Base-by-base conservation (phyloP, 2,329 filamentous ascomycete genomes). In the Huntiella abstrusa region DNA sequence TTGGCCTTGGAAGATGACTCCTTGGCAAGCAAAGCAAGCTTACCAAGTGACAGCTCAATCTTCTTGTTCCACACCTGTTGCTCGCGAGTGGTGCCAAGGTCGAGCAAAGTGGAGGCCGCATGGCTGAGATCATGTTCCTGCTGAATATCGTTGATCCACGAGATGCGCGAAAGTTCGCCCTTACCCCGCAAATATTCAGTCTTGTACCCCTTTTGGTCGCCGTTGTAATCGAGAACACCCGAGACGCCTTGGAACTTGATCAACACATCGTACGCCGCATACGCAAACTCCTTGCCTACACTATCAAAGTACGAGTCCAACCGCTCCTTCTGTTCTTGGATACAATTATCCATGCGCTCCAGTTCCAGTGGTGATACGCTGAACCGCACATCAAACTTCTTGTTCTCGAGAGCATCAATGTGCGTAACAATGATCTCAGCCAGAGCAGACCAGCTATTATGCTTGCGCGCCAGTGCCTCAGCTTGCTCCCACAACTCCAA, bases 81-180 rank as follows among this genome's bases (percentile, higher is more conserved):
- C 59, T 95, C 87, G 46, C 76, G 74, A 43, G 70, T 69, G 15
- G 79, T 64, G 0, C 83, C 86, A 15, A 87, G 68, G 5, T 74
- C 66, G 38, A 82, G 66, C 41, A 98, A 69, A 0, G 78, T 80
- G 37, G 75, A 64, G 4, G 80, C 78, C 8, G 88, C 87, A 47
- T 75, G 71, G 10, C 73, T 67, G 52, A 85, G 85, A 54, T 94
- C 77, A 49, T 77, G 70, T 57, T 91, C 83, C 17, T 73, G 71
- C 50, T 77, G 69, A 5, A 96, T 71, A 57, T 96, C 87, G 58
- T 98, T 92, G 63, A 98, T 93, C 91, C 91, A 98, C 42, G 80
- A 78, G 39, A 98, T 69, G 55, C 84, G 84, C 22, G 80, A 78
- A 51, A 85, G 75, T 51, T 77, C 70, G 0, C 77, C 72, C 52